These are phyloP conservation scores for Microdochium bolleyi DNA, from an alignment of 2,329 filamentous ascomycete genomes.

Conservation along the genomic window DNA sequence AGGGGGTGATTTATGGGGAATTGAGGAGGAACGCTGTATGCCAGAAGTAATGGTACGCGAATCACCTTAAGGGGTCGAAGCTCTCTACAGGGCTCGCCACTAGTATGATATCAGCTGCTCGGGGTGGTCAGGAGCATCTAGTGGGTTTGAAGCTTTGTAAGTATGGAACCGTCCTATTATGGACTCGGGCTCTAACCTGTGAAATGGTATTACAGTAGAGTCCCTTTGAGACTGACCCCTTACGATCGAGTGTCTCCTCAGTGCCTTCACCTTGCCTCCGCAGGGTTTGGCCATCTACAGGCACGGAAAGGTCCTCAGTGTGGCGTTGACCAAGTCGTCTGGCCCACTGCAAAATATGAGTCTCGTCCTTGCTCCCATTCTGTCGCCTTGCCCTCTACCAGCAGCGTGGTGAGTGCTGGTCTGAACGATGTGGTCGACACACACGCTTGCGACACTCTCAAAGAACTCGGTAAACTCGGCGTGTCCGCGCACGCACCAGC, in stretches of 20 bases:
- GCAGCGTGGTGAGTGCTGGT: background rate
- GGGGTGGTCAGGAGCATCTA: background rate
- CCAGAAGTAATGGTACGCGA: background rate
- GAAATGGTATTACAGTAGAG: too few species aligned
- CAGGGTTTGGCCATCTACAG: too few species aligned
- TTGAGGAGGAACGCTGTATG: background rate
- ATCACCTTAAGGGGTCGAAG: background rate
- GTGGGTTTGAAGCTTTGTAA: background rate
- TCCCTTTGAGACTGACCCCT: too few species aligned
- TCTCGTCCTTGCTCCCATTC: background rate
- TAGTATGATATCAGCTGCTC: background rate
- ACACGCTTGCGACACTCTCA: background rate
- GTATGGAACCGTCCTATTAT: too few species aligned
- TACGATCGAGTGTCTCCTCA: too few species aligned
- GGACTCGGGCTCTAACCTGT: too few species aligned
- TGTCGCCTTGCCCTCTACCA: background rate
- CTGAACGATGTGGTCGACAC: background rate
- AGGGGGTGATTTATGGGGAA: background rate
- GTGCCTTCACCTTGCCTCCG: too few species aligned
- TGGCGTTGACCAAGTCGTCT: background rate
- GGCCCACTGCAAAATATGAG: background rate
- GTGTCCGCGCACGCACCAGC: background rate
- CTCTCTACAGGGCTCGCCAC: background rate
- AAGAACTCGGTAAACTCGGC: background rate
- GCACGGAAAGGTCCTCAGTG: background rate